phyloP scores from a whole-genome alignment of 2,329 filamentous ascomycete genomes.

The Westerdykella ornata region DNA sequence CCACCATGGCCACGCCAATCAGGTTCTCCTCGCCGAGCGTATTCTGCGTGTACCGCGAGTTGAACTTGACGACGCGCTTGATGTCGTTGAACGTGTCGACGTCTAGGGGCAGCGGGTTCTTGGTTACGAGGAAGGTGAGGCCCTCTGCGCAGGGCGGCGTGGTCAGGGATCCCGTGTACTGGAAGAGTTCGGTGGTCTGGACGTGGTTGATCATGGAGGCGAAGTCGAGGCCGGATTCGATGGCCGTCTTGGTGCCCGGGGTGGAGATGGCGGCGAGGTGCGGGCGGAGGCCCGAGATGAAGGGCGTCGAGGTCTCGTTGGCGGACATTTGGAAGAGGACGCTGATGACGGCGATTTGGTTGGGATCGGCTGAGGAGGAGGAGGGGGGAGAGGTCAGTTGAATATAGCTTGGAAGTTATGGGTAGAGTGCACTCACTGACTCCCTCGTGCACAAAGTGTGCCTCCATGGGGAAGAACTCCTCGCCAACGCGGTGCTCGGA shows the following conservation, averaged over 20 bases:
- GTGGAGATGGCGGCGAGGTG: slow-evolving; percentile 37
- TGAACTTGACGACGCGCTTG: slow-evolving; percentile 51
- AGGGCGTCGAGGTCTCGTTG: slow-evolving; percentile 24
- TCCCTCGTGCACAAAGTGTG: slow-evolving; percentile 55
- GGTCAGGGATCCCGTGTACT: slow-evolving; percentile 55
- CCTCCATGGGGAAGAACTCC: slow-evolving; percentile 44
- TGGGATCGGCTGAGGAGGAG: slow-evolving; percentile 24
- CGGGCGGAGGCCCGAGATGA: slow-evolving; percentile 25
- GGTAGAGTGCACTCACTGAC: slow-evolving; percentile 29
- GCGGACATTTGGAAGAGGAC: slow-evolving; percentile 40
- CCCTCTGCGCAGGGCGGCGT: slow-evolving; percentile 57
- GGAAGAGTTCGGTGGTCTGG: slow-evolving; percentile 38
- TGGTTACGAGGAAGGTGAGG: slow-evolving; percentile 49
- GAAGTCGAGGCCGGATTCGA: slow-evolving; percentile 41
- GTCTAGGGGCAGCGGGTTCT: slow-evolving; percentile 44
- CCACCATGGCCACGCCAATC: slow-evolving; percentile 17
- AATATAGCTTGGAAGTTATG: slow-evolving; percentile 3
- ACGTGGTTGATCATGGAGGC: slow-evolving; percentile 36
- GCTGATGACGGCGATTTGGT: slow-evolving; percentile 37
- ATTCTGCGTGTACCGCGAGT: slow-evolving; percentile 51
- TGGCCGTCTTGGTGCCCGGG: slow-evolving; percentile 35
- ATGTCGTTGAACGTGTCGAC: slow-evolving; percentile 47
- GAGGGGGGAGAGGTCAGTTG: slow-evolving; percentile 3
- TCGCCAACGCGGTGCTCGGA: slow-evolving; percentile 51
- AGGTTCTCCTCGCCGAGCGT: slow-evolving; percentile 43